Conservation (phyloP, 2,329 filamentous ascomycete species). For the Phialemonium atrogriseum region DNA sequence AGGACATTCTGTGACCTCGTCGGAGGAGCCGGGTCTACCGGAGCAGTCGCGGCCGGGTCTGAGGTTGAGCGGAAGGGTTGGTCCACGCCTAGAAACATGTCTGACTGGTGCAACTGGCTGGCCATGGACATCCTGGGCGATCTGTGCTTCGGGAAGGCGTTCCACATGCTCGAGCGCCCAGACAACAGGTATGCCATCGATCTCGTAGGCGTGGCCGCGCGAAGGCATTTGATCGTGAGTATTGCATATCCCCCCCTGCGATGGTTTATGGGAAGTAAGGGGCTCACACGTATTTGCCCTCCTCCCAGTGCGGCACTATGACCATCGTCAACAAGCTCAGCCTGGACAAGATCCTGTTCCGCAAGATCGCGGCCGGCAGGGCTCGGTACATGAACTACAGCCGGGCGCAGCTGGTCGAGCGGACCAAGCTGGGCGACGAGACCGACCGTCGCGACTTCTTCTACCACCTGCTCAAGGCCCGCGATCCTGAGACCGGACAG, state of each 20-base stretch:
- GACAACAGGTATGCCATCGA: slow-evolving; percentile 60
- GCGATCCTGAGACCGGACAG: slow-evolving; percentile 61
- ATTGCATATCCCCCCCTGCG: too few species aligned
- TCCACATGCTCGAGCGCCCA: slow-evolving; percentile 50
- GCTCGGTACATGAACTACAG: slow-evolving; percentile 66
- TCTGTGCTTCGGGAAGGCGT: slow-evolving; percentile 53
- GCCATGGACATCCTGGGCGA: slow-evolving; percentile 57
- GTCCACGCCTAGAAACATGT: slow-evolving; percentile 53
- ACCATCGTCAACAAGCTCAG: slow-evolving; percentile 58
- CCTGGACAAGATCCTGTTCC: slow-evolving; percentile 61
- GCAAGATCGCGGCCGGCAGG: slow-evolving; percentile 55
- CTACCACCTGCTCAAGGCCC: slow-evolving; percentile 63
- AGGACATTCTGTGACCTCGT: slow-evolving; percentile 57
- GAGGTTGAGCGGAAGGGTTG: slow-evolving; percentile 49
- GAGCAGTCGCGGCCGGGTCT: slow-evolving; percentile 21
- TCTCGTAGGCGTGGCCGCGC: slow-evolving; percentile 59
- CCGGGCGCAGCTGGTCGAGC: slow-evolving; percentile 56
- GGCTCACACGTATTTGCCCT: too few species aligned
- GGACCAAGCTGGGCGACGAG: slow-evolving; percentile 57
- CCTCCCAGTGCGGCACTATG: slow-evolving; percentile 61
- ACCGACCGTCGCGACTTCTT: slow-evolving; percentile 68
- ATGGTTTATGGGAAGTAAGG: too few species aligned
- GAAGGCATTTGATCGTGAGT: slow-evolving; percentile 59
- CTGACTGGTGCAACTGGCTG: slow-evolving; percentile 53
- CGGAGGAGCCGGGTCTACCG: slow-evolving; percentile 29